Conservation (phyloP, 176 grass and related monocot genomes). For the Juncus effusus region DNA sequence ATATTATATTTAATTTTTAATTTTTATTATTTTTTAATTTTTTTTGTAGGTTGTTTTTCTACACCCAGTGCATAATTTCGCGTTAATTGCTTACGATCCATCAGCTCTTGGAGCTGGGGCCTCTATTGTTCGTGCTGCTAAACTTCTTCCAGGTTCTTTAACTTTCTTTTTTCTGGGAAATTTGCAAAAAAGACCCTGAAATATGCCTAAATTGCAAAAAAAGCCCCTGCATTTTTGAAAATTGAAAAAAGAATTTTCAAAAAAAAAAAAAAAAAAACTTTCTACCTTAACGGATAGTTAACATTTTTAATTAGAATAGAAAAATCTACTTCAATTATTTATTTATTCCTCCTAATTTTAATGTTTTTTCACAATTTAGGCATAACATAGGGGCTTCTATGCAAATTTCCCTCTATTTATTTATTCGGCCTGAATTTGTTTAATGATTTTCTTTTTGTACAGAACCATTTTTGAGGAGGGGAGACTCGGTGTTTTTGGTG, state of each 20-base stretch:
- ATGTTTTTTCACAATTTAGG: too few relatives aligned
- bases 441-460: conserved; percentile 27
- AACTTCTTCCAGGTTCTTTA: conserved; percentile 88
- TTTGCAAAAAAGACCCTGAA: too few relatives aligned
- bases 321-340: too few relatives aligned
- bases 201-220: too few relatives aligned
- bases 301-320: not conserved
- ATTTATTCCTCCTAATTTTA: too few relatives aligned
- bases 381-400: too few relatives aligned
- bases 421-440: conserved; percentile 10
- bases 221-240: not conserved
- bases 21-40: conserved; percentile 17
- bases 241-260: too few relatives aligned
- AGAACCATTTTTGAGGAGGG: conserved; percentile 85
- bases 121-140: conserved; percentile 83
- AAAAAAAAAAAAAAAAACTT: too few relatives aligned
- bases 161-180: too few relatives aligned
- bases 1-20: not conserved
- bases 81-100: conserved; percentile 91
- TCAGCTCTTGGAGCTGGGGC: conserved; percentile 88
- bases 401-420: not conserved
- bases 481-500: conserved; percentile 96
- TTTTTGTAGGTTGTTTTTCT: conserved; percentile 85
- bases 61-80: conserved; percentile 96
- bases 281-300: too few relatives aligned